A percentile compares a stretch with the other conserved stretches of the same genome.
phyloP scores from a whole-genome alignment of 768 basidiomycete species.

The Baorangia bicolor region DNA sequence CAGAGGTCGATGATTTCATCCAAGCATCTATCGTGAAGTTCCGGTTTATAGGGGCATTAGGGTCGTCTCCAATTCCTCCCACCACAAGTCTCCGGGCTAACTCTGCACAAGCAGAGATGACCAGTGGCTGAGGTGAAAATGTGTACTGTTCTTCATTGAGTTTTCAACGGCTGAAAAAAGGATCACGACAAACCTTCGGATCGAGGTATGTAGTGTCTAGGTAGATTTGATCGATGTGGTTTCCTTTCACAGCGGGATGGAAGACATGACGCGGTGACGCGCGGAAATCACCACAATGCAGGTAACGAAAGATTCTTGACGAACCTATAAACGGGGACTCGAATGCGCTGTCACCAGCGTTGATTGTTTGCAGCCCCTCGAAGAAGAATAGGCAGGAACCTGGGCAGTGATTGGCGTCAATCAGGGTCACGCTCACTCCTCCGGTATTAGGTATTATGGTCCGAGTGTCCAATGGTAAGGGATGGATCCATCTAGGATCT shows the following conservation, averaged over 20 bases:
- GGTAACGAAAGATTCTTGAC: conserved; percentile 71
- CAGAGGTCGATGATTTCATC: conserved; percentile 37
- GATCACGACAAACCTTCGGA: conserved; percentile 56
- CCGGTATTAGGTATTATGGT: conserved; percentile 76
- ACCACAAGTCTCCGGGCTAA: conserved; percentile 60
- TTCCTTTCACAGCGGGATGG: conserved; percentile 82
- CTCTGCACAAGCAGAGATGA: conserved; percentile 89
- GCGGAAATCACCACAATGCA: conserved; percentile 94
- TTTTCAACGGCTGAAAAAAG: neutral
- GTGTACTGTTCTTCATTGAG: conserved; percentile 58
- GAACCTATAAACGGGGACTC: conserved; percentile 72
- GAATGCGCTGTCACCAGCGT: conserved; percentile 83
- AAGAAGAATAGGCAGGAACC: conserved; percentile 94
- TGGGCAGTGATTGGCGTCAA: conserved; percentile 99
- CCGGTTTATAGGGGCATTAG: conserved; percentile 21
- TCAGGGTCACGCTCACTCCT: conserved; percentile 86
- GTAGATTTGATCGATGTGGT: conserved; percentile 83
- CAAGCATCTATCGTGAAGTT: conserved; percentile 50
- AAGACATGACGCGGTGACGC: conserved; percentile 85
- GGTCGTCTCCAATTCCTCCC: conserved; percentile 36
- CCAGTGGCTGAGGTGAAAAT: conserved; percentile 93
- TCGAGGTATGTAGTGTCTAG: conserved; percentile 96
- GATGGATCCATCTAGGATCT: conserved; percentile 84
- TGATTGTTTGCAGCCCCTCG: conserved; percentile 84
- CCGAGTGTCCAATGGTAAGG: conserved; percentile 78